Evolutionary conservation across 108 stramenopile genomes (phyloP), one percentile per base, ranked within the genome.

Genomic region (Skeletonema costatum): DNA sequence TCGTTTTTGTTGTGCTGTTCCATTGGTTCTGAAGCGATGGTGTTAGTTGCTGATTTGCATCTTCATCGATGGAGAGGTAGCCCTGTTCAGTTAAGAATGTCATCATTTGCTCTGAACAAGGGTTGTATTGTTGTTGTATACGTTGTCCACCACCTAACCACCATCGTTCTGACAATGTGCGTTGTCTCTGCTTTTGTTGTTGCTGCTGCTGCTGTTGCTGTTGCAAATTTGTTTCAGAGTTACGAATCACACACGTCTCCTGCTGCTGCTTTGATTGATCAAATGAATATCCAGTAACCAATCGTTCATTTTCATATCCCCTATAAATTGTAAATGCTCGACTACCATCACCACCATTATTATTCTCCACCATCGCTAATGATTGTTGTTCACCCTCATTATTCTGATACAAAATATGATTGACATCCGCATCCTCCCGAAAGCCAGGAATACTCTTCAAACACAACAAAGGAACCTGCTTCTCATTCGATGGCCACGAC

Each of bases 361-460:
- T 35, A 21, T 61, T 35, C 7, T 9, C 38, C 33, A 35, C 1
- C 33, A 35, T 38, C 32, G 32, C 29, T 12, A 8, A 13, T 33
- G 14, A 21, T 14, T 25, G 29, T 6, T 32, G 19, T 0, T 44
- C 19, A 17, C 13, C 33, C 42, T 41, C 32, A 38, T 72, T 5
- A 56, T 80, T 60, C 25, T 58, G 64, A 39, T 79, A 33, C 9
- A 79, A 32, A 38, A 90, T 72, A 70, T 90, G 86, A 38, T 83
- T 88, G 2, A 90, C 81, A 76, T 90, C 86, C 0, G 81, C 82
- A 64, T 81, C 77, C 21, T 70, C 36, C 63, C 70, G 67, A 85
- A 86, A 88, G 13, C 74, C 74, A 9, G 86, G 81, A 44, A 88
- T 82, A 32, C 58, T 73, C 10, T 64, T 31, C 13, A 88, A 38